Conservation (phyloP, 768 basidiomycete species). For the Mycena capillaripes region DNA sequence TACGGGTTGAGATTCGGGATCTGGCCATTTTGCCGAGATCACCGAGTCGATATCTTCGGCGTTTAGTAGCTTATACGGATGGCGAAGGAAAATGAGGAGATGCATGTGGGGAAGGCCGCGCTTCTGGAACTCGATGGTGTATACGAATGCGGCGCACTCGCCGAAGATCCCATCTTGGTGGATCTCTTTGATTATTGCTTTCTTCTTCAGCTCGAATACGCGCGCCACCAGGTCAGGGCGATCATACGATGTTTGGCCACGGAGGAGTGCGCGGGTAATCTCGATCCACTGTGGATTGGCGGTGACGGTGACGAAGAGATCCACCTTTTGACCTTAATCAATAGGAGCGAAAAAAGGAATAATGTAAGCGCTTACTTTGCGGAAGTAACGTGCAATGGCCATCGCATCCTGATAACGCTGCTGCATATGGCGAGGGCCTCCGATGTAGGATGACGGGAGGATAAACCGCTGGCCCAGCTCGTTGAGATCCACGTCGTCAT, state of each 20-base stretch:
- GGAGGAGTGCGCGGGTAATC: neutral
- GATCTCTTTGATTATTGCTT: neutral
- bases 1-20: conserved; percentile 41
- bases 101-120: conserved; percentile 41
- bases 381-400: conserved; percentile 50
- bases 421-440: conserved; percentile 50
- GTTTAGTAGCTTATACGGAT: conserved; percentile 1
- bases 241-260: too few species aligned
- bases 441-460: conserved; percentile 38
- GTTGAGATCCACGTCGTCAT: conserved; percentile 38
- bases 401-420: conserved; percentile 54
- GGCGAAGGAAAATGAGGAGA: conserved; percentile 51
- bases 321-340: neutral
- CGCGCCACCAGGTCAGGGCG: neutral
- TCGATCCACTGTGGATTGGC: neutral
- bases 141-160: conserved; percentile 17
- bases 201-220: neutral
- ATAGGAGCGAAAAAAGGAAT: too few species aligned
- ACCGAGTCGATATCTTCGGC: neutral
- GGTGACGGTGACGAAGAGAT: neutral
- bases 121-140: conserved; percentile 55
- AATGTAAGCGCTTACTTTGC: neutral
- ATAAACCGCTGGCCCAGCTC: conserved; percentile 42
- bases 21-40: conserved; percentile 4
- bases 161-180: neutral